Evolutionary conservation across 2,329 filamentous ascomycete genomes (phyloP), one percentile per base, ranked within the genome.

Genomic region (Nothophoma quercina): DNA sequence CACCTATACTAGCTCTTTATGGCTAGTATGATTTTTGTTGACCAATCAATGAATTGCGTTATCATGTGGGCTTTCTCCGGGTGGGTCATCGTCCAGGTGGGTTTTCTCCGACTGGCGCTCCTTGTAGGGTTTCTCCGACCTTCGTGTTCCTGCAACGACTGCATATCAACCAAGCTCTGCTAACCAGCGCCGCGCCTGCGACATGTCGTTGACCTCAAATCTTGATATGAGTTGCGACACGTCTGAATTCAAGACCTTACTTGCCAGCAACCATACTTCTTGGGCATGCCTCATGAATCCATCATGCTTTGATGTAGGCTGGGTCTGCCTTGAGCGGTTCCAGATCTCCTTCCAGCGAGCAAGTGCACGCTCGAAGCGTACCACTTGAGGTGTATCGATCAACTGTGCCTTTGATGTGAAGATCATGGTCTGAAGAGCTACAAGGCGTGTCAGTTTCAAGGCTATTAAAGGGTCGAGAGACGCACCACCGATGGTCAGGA

Each of bases 271-370:
- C 38, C 38, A 50, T 4, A 36, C 23, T 30, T 42, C 38, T 16
- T 50, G 38, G 6, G 46, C 38, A 23, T 42, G 38, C 10, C 33
- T 15, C 46, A 42, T 36, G 9, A 50, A 50, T 3, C 32, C 30
- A 15, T 6, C 19, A 4, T 28, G 19, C 7, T 26, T 34, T 16
- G n/a, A 15, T 8, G 1, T 86, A 91, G 5, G 5, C 12, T 23
- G 18, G 15, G 7, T 12, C 13, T 28, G 25, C 18, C 13, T n/a
- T 13, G 45, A 40, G 5, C 13, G 36, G 9, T 35, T 36, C 36
- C 36, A 49, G 12, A 28, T 28, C 7, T 41, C 35, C 32, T 49
- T 49, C 45, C 45, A 49, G 29, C 35, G 45, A n/a, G 15, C 22
- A 34, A 49, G 45, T n/a, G 29, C 45, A 13, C 45, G 45, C 16